Percentiles rank a stretch among this genome's conserved stretches.
Evolutionary conservation across 495 filamentous ascomycete species (phyloP).

Genomic region (Annulohypoxylon bovei): DNA sequence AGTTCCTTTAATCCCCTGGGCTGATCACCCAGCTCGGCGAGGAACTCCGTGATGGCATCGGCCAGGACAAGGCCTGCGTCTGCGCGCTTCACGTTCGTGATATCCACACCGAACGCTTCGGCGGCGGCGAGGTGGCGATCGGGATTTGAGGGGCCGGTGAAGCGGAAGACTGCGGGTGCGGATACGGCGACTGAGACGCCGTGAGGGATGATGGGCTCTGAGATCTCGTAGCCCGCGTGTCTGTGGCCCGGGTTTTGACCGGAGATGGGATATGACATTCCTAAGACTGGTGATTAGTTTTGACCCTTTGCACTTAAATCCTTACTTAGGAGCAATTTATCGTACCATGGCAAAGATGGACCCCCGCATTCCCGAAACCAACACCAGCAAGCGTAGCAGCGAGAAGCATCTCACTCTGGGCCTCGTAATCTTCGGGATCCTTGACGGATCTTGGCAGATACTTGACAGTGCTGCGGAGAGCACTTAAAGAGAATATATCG

Average conservation of each 20-base stretch:
- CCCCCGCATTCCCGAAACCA: conserved; percentile 96
- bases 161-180: conserved; percentile 91
- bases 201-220: conserved; percentile 86
- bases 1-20: conserved; percentile 84
- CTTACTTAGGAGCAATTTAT: background rate
- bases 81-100: conserved; percentile 83
- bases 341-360: conserved; percentile 90
- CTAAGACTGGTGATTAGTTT: conserved; percentile 40
- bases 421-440: conserved; percentile 90
- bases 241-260: conserved; percentile 91
- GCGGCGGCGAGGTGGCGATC: conserved; percentile 90
- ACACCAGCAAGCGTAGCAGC: conserved; percentile 94
- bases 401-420: conserved; percentile 92
- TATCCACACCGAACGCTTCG: conserved; percentile 90
- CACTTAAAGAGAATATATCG: conserved; percentile 91
- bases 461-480: conserved; percentile 81
- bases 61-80: conserved; percentile 86
- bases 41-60: conserved; percentile 81
- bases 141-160: conserved; percentile 89
- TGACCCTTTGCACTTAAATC: background rate
- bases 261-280: conserved; percentile 96
- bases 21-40: conserved; percentile 86
- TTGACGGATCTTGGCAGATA: conserved; percentile 87
- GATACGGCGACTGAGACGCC: conserved; percentile 95
- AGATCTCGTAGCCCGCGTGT: conserved; percentile 82